Percentiles rank a stretch among this genome's conserved stretches.
phyloP scores from a whole-genome alignment of 2,329 filamentous ascomycete species.

The Daldinia sp. region DNA sequence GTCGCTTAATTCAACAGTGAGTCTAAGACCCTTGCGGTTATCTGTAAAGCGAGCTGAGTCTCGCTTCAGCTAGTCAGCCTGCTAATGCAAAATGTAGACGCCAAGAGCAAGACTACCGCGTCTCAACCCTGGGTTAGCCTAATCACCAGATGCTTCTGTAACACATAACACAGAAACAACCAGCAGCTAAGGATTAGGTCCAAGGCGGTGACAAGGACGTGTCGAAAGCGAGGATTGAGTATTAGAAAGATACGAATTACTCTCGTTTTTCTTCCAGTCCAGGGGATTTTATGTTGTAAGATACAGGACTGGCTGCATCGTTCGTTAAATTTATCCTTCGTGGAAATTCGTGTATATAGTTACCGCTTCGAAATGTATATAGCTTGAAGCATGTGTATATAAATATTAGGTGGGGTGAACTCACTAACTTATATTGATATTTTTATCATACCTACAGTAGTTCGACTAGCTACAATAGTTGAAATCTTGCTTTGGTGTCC shows the following conservation, averaged over 20 bases:
- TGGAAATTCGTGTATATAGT: conserved; percentile 33
- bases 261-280: not conserved
- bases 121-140: not conserved
- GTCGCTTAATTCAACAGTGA: conserved; percentile 54
- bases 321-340: not conserved
- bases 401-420: not conserved
- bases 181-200: not conserved
- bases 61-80: conserved; percentile 1
- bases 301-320: conserved; percentile 2
- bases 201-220: not conserved
- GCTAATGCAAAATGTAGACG: conserved; percentile 36
- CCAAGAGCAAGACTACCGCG: conserved; percentile 2
- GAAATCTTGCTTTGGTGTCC: not conserved
- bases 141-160: not conserved
- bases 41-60: not conserved
- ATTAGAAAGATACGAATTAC: not conserved
- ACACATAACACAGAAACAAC: not conserved
- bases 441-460: not conserved
- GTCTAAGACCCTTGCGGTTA: conserved; percentile 15
- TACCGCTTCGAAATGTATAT: conserved; percentile 16
- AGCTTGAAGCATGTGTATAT: conserved; percentile 36
- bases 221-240: not conserved
- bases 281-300: not conserved
- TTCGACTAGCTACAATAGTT: too few relatives aligned
- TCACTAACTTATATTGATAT: conserved; percentile 14